Evolutionary conservation across 805 yeast species (phyloP), one percentile per base, ranked within the genome.

Genomic region (Grigorovia yakushimaensis): DNA sequence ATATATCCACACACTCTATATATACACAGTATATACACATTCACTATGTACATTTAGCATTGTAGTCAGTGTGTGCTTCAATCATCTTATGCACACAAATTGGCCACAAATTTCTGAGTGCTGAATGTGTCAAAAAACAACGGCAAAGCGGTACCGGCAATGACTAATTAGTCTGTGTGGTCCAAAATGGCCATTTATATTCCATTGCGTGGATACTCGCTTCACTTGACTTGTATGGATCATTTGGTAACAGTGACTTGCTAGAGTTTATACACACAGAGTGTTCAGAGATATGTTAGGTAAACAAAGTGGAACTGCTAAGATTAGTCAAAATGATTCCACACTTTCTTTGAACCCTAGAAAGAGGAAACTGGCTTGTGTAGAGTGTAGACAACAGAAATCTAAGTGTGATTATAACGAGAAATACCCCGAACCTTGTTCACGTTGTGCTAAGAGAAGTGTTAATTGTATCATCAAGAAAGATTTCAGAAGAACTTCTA

Each of bases 381-480:
- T 87, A 1, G 96, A 91, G 58, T 93, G 98, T 62, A 77, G 98
- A 13, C 98, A 93, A 65, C 98, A 91, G 63, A 93, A 93, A 66
- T 82, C 88, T 35, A 78, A 81, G 57, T 89, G 97, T 68, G 95
- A 89, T 66, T 93, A 96, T 11, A 78, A 73, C 53, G 88, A 79
- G 49, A 73, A 71, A 44, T 77, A 80, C 27, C 96, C 96, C 0
- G 71, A 71, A 9, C 84, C 96, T 1, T 93, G 98, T 58, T 71
- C 91, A 0, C 72, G 96, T 50, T 93, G 98, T 63, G 59, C 69
- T 9, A 84, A 83, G 61, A 78, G 85, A 58, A 77, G 78, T 7
- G 69, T 84, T 3, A 70, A 70, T n/a, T 91, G 98, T 62, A 76
- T 81, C 24, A 65, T 93, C 43, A 81, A 87, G 56, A 74, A 84